Evolutionary conservation across 2,329 filamentous ascomycete genomes (phyloP), one percentile per base, ranked within the genome.

Genomic region (Venturiaceae sp.): DNA sequence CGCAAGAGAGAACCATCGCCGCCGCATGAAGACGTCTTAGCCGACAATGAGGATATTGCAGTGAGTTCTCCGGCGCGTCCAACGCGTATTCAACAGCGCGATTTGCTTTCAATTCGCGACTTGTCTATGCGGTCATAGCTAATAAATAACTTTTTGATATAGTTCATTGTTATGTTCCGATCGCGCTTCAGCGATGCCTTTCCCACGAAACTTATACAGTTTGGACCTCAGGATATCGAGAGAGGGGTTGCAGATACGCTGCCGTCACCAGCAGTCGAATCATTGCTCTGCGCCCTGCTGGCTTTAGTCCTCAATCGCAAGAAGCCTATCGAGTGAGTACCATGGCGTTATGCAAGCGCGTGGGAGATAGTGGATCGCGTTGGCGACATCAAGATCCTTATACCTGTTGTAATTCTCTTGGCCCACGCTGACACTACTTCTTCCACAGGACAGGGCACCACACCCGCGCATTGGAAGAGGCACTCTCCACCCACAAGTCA

Each of bases 161-260:
- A 96, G 90, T 96, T 99, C 75, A 89, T 99, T 73, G 90, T 97
- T 65, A 96, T 96, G 90, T 99, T 97, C 75, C 85, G 92, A 72
- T 88, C 88, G 73, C 90, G 94, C 68, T 97, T 99, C 74, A 85
- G 82, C 74, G 91, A 96, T 61, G 87, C 84, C 61, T 94, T 99
- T 65, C 87, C 92, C 53, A 87, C 91, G 72, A 94, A 90, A 33
- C 80, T 95, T 36, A 81, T 89, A 64, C 89, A 96, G 70, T 90
- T 95, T 65, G 94, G 94, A 23, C 94, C 94, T 13, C 92, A 99
- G 74, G 95, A 99, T 72, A 83, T 99, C 61, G 94, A 99, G 74
- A 81, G 82, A 71, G 94, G 94, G 55, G 83, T 96, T 55, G 83
- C 86, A 61, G 89, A 92, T 69, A 75, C 81, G 53, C 75, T 86